phyloP scores from a whole-genome alignment of 2,329 filamentous ascomycete species.

The Sclerotinia subarctica region DNA sequence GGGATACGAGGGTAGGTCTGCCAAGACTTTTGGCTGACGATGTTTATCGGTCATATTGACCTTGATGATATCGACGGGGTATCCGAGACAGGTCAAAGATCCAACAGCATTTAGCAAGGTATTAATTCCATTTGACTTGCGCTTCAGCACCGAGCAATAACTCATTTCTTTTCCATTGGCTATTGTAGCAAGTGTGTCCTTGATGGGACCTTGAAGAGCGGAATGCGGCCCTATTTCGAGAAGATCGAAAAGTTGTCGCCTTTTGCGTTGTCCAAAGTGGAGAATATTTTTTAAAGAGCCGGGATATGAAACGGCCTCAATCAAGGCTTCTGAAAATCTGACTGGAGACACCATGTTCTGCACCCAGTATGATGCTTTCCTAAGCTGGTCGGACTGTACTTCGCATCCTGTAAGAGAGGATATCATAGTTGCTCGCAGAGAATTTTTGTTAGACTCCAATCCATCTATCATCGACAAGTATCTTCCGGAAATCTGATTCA shows the following conservation, averaged over 20 bases:
- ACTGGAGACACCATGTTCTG: background rate
- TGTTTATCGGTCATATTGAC: background rate
- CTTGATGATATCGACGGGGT: background rate
- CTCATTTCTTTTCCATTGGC: background rate
- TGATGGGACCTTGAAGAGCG: slow-evolving; percentile 18
- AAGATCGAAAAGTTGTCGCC: background rate
- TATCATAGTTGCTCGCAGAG: background rate
- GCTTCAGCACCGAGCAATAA: background rate
- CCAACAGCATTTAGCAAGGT: background rate
- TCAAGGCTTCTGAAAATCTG: background rate
- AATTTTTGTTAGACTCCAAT: background rate
- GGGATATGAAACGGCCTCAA: background rate
- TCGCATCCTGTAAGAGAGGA: background rate
- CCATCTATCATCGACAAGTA: background rate
- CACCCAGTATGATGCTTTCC: background rate
- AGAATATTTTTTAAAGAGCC: background rate
- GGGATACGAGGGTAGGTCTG: slow-evolving; percentile 49
- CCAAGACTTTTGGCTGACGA: slow-evolving; percentile 30
- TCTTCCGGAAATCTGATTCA: background rate
- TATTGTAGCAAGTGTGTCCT: background rate
- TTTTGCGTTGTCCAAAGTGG: background rate
- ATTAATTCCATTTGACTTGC: background rate
- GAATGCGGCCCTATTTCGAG: slow-evolving; percentile 23
- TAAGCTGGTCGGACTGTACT: background rate
- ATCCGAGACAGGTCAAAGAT: background rate